Percentiles rank a stretch among this genome's conserved stretches.
Conservation (phyloP, 345 rosid genomes). For the Kandelia obovata region DNA sequence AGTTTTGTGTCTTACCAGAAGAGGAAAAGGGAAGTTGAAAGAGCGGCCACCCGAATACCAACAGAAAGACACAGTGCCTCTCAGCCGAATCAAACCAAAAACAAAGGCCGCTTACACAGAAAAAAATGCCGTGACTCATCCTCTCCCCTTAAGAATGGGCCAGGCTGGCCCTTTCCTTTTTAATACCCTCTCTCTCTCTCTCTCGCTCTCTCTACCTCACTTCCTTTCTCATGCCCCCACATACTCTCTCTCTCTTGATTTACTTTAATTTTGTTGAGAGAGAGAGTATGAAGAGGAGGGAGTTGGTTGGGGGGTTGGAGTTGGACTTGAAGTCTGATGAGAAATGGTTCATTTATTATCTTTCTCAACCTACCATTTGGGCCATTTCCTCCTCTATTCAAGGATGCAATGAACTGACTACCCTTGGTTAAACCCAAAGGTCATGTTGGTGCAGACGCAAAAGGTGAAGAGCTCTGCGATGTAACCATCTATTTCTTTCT, state of each 20-base stretch:
- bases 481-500: conserved; percentile 5
- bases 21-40: conserved; percentile 52
- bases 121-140: conserved; percentile 13
- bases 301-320: conserved; percentile 23
- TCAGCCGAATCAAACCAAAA: background rate
- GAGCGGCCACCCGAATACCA: conserved; percentile 38
- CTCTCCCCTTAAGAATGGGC: background rate
- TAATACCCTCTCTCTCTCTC: background rate
- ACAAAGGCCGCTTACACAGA: conserved; percentile 23
- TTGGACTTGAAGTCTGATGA: background rate
- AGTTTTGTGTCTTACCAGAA: conserved; percentile 23
- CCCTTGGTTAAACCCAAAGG: conserved; percentile 16
- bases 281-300: background rate
- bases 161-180: no score
- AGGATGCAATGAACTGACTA: conserved; percentile 11
- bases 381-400: conserved; percentile 10
- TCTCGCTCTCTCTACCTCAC: background rate
- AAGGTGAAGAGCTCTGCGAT: conserved; percentile 14
- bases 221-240: no score
- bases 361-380: conserved; percentile 43
- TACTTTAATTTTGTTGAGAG: background rate
- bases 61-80: background rate
- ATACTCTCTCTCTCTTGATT: background rate
- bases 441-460: conserved; percentile 9
- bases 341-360: conserved; percentile 39